phyloP scores from a whole-genome alignment of 805 yeast genomes.

The Tetrapisispora nanseiensis region DNA sequence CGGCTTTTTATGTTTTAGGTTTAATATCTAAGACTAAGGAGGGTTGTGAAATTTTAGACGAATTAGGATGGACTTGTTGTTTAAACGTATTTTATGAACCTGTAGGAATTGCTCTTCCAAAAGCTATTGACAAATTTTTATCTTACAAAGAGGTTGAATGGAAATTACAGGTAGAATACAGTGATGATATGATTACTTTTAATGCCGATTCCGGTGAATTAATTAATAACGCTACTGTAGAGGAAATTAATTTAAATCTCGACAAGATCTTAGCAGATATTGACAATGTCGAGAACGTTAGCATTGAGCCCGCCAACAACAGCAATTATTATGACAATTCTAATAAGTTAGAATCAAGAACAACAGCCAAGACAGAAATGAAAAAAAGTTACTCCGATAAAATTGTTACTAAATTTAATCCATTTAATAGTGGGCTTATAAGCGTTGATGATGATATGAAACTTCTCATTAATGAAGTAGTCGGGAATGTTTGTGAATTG shows the following conservation, averaged over 20 bases:
- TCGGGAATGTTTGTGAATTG: slow-evolving; percentile 40
- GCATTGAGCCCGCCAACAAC: not conserved
- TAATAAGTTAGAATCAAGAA: too few relatives aligned
- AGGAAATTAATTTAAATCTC: slow-evolving; percentile 16
- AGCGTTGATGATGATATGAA: not conserved
- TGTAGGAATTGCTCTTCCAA: slow-evolving; percentile 35
- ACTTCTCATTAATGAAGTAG: slow-evolving; percentile 23
- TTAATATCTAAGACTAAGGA: slow-evolving; percentile 60
- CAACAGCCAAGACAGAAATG: not conserved
- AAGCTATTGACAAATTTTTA: slow-evolving; percentile 26
- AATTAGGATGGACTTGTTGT: slow-evolving; percentile 60
- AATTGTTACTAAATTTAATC: not conserved
- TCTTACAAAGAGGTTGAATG: slow-evolving; percentile 20
- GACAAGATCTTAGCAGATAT: slow-evolving; percentile 18
- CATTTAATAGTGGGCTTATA: not conserved
- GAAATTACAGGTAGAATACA: slow-evolving; percentile 10
- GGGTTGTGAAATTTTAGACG: slow-evolving; percentile 80
- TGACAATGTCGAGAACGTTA: slow-evolving; percentile 4
- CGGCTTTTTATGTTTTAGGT: slow-evolving; percentile 72
- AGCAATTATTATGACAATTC: not conserved
- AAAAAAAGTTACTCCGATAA: not conserved
- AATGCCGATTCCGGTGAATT: slow-evolving; percentile 11
- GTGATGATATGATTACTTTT: slow-evolving; percentile 15
- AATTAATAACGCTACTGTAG: slow-evolving; percentile 6
- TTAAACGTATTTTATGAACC: slow-evolving; percentile 36